phyloP scores from a whole-genome alignment of 768 basidiomycete species.

The Phylloporus sp. region DNA sequence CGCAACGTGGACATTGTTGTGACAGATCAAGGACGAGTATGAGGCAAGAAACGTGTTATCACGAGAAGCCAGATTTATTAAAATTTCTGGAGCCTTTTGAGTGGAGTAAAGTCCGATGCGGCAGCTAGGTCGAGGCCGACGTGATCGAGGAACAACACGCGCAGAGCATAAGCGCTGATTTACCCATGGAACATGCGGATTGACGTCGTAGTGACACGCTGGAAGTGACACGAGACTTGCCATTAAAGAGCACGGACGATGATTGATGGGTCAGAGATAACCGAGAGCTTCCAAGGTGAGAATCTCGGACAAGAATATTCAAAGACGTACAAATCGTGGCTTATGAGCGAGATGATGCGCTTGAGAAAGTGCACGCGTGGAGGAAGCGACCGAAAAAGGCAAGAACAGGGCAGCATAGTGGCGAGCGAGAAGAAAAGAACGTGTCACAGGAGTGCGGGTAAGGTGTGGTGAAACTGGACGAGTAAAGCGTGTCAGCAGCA shows the following conservation, averaged over 20 bases:
- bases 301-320: constrained; percentile 24
- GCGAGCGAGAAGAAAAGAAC: constrained; percentile 48
- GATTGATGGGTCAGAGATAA: constrained; percentile 19
- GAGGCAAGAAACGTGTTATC: constrained; percentile 65
- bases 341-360: constrained; percentile 22
- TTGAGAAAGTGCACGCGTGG: constrained; percentile 25
- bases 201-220: constrained; percentile 27
- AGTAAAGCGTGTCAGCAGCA: constrained; percentile 58
- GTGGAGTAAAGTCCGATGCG: constrained; percentile 66
- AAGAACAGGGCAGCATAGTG: constrained; percentile 49
- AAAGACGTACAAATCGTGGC: constrained; percentile 31
- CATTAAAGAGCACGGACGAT: constrained; percentile 18
- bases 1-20: constrained; percentile 71
- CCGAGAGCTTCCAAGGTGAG: constrained; percentile 27
- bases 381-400: constrained; percentile 53
- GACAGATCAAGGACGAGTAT: constrained; percentile 68
- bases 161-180: constrained; percentile 49
- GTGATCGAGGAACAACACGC: constrained; percentile 70
- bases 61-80: constrained; percentile 62
- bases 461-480: constrained; percentile 39
- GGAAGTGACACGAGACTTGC: constrained; percentile 28
- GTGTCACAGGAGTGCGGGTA: constrained; percentile 64
- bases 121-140: constrained; percentile 49
- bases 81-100: constrained; percentile 51
- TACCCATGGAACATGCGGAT: constrained; percentile 35